Percentiles rank a stretch among this genome's conserved stretches.
Conservation (phyloP, 2,329 filamentous ascomycete genomes). For the Ambrosiella xylebori region DNA sequence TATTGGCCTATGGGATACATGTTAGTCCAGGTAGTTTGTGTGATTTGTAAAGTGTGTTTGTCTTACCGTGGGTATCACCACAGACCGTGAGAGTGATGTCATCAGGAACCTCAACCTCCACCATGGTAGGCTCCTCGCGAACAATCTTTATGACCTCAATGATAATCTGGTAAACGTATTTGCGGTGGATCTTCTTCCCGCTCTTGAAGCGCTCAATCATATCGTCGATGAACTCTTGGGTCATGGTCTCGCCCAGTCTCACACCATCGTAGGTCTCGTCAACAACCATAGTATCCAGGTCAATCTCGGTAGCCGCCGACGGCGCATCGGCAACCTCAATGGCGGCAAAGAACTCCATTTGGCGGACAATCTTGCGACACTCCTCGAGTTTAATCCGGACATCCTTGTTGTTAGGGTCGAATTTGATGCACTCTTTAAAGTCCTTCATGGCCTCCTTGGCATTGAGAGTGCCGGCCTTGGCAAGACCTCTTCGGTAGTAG, state of each 20-base stretch:
- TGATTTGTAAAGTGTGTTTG: neutral
- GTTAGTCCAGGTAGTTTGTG: constrained; percentile 14
- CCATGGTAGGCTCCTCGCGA: constrained; percentile 90
- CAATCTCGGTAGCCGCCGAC: constrained; percentile 77
- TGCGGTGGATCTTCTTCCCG: constrained; percentile 86
- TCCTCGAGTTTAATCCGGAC: constrained; percentile 81
- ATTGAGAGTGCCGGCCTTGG: constrained; percentile 77
- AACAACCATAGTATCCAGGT: constrained; percentile 69
- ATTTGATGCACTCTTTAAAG: constrained; percentile 77
- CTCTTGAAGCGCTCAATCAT: constrained; percentile 94
- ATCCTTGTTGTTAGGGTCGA: constrained; percentile 76
- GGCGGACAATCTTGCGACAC: constrained; percentile 86
- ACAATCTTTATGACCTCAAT: constrained; percentile 78
- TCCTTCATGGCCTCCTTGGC: constrained; percentile 79
- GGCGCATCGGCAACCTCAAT: constrained; percentile 88
- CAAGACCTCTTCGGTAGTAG: constrained; percentile 83
- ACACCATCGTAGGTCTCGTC: constrained; percentile 77
- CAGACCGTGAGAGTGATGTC: constrained; percentile 79
- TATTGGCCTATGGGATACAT: constrained; percentile 53
- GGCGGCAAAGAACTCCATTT: constrained; percentile 81
- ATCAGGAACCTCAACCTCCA: constrained; percentile 68
- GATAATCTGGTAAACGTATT: constrained; percentile 96
- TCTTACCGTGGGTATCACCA: constrained; percentile 82
- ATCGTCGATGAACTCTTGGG: constrained; percentile 89
- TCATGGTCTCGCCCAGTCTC: constrained; percentile 66